Evolutionary conservation across 2,329 filamentous ascomycete genomes (phyloP), one percentile per base, ranked within the genome.

Genomic region (Fusarium staphyleae): DNA sequence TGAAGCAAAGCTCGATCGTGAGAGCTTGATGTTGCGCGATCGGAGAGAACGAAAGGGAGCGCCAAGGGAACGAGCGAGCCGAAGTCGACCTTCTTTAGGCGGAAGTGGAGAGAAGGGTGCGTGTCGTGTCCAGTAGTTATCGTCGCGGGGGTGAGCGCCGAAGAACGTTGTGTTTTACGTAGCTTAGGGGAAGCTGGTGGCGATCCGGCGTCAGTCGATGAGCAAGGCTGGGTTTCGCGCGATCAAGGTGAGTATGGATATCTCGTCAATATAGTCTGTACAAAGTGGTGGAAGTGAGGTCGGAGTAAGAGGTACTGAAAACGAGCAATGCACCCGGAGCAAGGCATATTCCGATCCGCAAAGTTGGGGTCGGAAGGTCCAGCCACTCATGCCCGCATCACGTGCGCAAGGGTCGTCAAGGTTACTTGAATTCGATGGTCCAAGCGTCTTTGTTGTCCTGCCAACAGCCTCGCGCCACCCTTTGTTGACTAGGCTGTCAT

Each of bases 271-370:
- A 48, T 42, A 44, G 48, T 60, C 51, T 47, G 60, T 66, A 62
- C 61, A 60, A 60, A 66, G 63, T 62, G 59, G 55, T 62, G 49
- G 57, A 47, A 47, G 62, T 70, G 67, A 56, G 68, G 66, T 67
- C 63, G 57, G 57, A 69, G 62, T 64, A 67, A 63, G 70, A 69
- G 69, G 70, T 63, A 66, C 62, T 66, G 68, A 69, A 70, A 70
- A 70, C 60, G 69, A 63, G n/a, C 65, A 61, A 63, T 60, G 63
- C 52, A 60, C 28, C 57, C 55, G 60, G 61, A 64, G 50, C 49
- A 66, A 60, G 63, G 65, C 55, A 70, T 62, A 64, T 68, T 66
- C 69, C 68, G 69, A 56, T 61, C 63, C 66, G 64, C 46, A 43
- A 55, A 49, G 46, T 55, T 47, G 49, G 52, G 53, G 36, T 43